Conservation (phyloP, 179 eudicot genomes). For the Corrigiola litoralis region DNA sequence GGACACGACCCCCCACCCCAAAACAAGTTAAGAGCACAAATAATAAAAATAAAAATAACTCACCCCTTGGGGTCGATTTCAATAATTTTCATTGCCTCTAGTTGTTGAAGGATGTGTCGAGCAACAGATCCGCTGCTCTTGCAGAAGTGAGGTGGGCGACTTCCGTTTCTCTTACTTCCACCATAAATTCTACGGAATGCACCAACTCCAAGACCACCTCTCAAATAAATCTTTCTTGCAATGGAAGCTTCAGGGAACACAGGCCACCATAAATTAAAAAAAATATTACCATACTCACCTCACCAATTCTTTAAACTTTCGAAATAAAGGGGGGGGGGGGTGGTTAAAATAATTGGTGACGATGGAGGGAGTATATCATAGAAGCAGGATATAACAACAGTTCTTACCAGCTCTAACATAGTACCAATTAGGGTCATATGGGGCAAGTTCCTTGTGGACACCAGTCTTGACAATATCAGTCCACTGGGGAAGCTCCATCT, state of each 20-base stretch:
- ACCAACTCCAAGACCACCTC: conserved; percentile 86
- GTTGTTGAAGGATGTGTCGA: conserved; percentile 71
- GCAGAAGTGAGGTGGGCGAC: conserved; percentile 78
- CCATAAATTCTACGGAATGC: conserved; percentile 73
- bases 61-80: conserved; percentile 74
- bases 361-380: no score
- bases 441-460: conserved; percentile 54
- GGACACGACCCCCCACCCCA: no score
- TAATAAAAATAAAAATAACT: conserved; percentile 15
- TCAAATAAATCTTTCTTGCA: conserved; percentile 77
- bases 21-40: no score
- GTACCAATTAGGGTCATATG: conserved; percentile 67
- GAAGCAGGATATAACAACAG: no score
- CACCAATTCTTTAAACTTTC: no score
- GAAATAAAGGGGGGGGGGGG: no score
- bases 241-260: conserved; percentile 49
- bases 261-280: neutral
- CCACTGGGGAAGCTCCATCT: conserved; percentile 47
- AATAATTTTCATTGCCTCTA: conserved; percentile 50
- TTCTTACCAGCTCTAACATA: conserved; percentile 45
- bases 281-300: no score
- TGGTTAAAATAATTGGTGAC: no score
- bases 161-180: conserved; percentile 80
- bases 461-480: conserved; percentile 68
- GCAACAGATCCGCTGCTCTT: conserved; percentile 76